phyloP scores from a whole-genome alignment of 2,329 filamentous ascomycete species.

The Nigrospora sphaerica region DNA sequence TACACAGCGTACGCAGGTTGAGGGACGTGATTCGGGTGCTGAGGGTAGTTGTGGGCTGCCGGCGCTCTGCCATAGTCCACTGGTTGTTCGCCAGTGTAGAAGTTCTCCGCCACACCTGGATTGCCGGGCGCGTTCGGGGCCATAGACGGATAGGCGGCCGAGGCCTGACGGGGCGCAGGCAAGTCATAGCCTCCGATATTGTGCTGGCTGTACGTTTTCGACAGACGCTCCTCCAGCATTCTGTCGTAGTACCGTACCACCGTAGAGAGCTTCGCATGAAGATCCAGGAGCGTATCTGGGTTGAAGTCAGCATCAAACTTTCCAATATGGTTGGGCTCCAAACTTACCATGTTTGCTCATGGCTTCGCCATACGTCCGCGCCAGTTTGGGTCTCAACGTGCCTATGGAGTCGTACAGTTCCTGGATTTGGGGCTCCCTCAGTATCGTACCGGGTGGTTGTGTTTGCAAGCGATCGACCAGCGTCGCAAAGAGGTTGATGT shows the following conservation, averaged over 20 bases:
- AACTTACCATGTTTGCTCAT: slow-evolving; percentile 95
- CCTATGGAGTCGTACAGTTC: slow-evolving; percentile 97
- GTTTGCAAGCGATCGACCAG: slow-evolving; percentile 91
- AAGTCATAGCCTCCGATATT: slow-evolving; percentile 58
- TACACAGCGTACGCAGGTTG: slow-evolving; percentile 34
- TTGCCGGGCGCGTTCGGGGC: slow-evolving; percentile 42
- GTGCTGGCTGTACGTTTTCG: slow-evolving; percentile 85
- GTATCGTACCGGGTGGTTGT: slow-evolving; percentile 88
- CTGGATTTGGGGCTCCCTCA: slow-evolving; percentile 96
- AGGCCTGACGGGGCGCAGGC: slow-evolving; percentile 40
- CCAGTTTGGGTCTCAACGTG: slow-evolving; percentile 84
- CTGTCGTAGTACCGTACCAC: slow-evolving; percentile 96
- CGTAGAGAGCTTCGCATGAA: slow-evolving; percentile 91
- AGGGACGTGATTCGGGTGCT: slow-evolving; percentile 34
- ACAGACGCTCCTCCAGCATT: slow-evolving; percentile 93
- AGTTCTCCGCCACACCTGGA: slow-evolving; percentile 63
- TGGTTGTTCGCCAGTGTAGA: slow-evolving; percentile 64
- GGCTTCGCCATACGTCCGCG: slow-evolving; percentile 92
- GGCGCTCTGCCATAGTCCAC: slow-evolving; percentile 38
- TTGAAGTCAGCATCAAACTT: slow-evolving; percentile 22
- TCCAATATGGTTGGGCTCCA: not conserved
- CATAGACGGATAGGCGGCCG: slow-evolving; percentile 66
- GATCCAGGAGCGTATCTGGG: slow-evolving; percentile 80
- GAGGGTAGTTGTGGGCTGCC: slow-evolving; percentile 46
- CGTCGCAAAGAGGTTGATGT: slow-evolving; percentile 93